Percentiles rank a stretch among this genome's conserved stretches.
phyloP scores from a whole-genome alignment of 768 basidiomycete species.

The Gloeopeniophorella convolvens region DNA sequence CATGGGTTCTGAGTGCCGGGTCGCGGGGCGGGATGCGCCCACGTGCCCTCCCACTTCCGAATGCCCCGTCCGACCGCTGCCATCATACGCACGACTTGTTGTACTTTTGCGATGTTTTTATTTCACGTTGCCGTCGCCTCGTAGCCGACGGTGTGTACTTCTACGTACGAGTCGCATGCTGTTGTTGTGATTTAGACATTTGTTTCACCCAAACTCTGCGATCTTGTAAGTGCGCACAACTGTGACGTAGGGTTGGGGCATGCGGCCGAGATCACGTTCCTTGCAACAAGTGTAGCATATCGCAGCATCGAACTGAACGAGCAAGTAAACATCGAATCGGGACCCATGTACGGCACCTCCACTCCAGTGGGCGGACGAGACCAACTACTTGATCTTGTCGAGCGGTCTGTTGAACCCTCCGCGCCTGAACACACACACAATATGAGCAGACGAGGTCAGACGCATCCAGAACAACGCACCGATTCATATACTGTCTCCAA shows the following conservation, averaged over 20 bases:
- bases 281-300: not conserved
- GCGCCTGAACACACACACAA: constrained; percentile 38
- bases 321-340: not conserved
- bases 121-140: constrained; percentile 2
- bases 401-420: constrained; percentile 90
- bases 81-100: constrained; percentile 12
- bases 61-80: constrained; percentile 5
- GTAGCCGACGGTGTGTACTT: constrained; percentile 12
- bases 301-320: not conserved
- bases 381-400: constrained; percentile 81
- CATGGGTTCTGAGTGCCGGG: constrained; percentile 67
- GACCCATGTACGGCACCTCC: not conserved
- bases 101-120: constrained; percentile 17
- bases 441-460: constrained; percentile 14
- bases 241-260: too few relatives aligned
- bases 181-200: constrained; percentile 16
- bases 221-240: too few relatives aligned
- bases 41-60: constrained; percentile 8
- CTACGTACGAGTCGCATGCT: constrained; percentile 9
- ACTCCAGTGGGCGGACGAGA: not conserved
- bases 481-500: constrained; percentile 99
- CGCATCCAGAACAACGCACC: constrained; percentile 36
- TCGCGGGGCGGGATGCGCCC: not conserved
- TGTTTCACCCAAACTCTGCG: too few relatives aligned
- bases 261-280: too few relatives aligned